Conservation (phyloP, 1,284 basidiomycete species). For the Takashimella tepidaria region DNA sequence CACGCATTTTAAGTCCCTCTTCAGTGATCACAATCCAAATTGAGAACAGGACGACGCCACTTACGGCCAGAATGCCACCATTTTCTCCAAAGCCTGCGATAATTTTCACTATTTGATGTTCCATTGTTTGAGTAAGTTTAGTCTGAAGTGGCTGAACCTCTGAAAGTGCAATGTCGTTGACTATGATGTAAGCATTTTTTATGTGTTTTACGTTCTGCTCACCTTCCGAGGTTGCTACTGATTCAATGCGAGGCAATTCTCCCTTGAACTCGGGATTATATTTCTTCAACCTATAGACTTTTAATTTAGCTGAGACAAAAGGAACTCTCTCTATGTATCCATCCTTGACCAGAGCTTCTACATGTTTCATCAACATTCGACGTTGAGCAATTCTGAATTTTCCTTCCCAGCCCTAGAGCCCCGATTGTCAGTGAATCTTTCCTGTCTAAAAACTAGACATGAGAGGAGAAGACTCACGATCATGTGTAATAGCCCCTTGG, state of each 20-base stretch:
- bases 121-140: conserved; percentile 18
- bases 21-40: not conserved
- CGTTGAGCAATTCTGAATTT: conserved; percentile 16
- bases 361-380: conserved; percentile 27
- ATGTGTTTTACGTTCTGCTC: too few species aligned
- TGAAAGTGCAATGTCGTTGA: conserved; percentile 1
- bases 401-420: conserved; percentile 26
- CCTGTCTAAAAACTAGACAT: too few species aligned
- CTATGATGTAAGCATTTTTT: too few species aligned
- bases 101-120: conserved; percentile 23
- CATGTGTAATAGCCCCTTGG: conserved; percentile 4
- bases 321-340: conserved; percentile 33
- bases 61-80: conserved; percentile 22
- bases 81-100: conserved; percentile 16
- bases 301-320: conserved; percentile 24
- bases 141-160: not conserved
- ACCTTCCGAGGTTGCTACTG: not conserved
- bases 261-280: conserved; percentile 30
- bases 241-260: not conserved
- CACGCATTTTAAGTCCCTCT: not conserved
- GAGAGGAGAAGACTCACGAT: conserved; percentile 25
- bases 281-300: conserved; percentile 37
- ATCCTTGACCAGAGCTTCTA: conserved; percentile 23
- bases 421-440: too few species aligned
- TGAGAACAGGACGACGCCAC: too few species aligned